Evolutionary conservation across 2,329 filamentous ascomycete genomes (phyloP).

Genomic region (Hysterium pulicare): DNA sequence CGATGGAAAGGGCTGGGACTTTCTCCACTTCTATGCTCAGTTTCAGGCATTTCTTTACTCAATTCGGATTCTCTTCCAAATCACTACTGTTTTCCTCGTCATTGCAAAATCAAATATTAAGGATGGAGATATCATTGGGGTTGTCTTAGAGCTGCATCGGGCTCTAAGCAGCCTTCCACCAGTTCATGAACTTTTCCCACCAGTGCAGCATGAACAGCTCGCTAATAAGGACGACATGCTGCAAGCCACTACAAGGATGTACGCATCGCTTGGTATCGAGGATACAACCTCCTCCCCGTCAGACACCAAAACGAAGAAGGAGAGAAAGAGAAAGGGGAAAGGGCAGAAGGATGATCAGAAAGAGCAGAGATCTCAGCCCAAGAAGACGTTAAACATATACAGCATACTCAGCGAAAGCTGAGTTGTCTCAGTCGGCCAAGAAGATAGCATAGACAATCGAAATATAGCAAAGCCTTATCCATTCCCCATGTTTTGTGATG

Average conservation of each 20-base stretch:
- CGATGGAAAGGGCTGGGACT: slow-evolving; percentile 33
- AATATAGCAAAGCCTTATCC: background rate
- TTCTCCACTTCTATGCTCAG: slow-evolving; percentile 39
- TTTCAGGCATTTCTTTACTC: slow-evolving; percentile 44
- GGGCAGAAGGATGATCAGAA: too few relatives aligned
- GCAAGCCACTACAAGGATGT: slow-evolving; percentile 24
- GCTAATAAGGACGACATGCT: slow-evolving; percentile 16
- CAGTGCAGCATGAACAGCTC: slow-evolving; percentile 15
- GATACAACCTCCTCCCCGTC: slow-evolving; percentile 16
- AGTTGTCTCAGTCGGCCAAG: background rate
- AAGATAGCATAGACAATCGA: background rate
- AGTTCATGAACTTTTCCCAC: slow-evolving; percentile 21
- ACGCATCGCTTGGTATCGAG: slow-evolving; percentile 23
- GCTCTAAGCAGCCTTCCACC: slow-evolving; percentile 21
- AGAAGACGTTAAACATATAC: slow-evolving; percentile 3
- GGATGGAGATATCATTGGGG: slow-evolving; percentile 2
- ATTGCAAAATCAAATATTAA: background rate
- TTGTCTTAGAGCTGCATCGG: slow-evolving; percentile 9
- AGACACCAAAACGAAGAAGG: slow-evolving; percentile 16
- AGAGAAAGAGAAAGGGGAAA: slow-evolving; percentile 25
- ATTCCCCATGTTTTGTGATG: background rate
- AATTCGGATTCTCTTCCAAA: slow-evolving; percentile 40
- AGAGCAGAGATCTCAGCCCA: background rate
- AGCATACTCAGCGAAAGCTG: slow-evolving; percentile 1
- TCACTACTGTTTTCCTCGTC: slow-evolving; percentile 23